Percentiles rank a stretch among this genome's conserved stretches.
phyloP scores from a whole-genome alignment of 495 filamentous ascomycete genomes.

The Parathielavia hyrcaniae region DNA sequence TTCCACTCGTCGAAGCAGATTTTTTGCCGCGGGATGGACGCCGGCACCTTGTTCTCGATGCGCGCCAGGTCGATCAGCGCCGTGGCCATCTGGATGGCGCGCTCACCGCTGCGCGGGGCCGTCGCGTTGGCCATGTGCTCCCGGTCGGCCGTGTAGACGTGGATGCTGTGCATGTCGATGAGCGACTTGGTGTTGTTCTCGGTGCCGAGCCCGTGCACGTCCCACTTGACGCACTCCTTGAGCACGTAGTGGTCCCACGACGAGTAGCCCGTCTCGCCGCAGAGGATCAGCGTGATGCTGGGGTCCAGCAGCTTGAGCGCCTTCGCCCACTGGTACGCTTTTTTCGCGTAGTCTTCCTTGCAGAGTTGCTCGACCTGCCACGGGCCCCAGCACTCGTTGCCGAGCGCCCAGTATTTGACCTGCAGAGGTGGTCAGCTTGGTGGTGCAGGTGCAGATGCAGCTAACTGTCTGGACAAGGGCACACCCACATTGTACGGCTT shows the following conservation, averaged over 20 bases:
- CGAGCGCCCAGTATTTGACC: constrained; percentile 51
- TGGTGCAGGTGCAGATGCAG: neutral
- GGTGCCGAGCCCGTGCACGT: constrained; percentile 8
- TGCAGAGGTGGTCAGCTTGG: neutral
- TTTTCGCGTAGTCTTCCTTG: constrained; percentile 67
- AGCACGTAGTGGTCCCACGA: constrained; percentile 69
- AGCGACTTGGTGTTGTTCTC: constrained; percentile 18
- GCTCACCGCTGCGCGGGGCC: constrained; percentile 61
- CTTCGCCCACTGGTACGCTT: constrained; percentile 74
- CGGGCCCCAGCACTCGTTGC: constrained; percentile 73
- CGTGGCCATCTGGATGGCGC: constrained; percentile 64
- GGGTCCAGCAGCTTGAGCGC: constrained; percentile 71
- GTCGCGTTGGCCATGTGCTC: constrained; percentile 53
- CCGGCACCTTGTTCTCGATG: constrained; percentile 58
- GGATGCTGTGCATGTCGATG: constrained; percentile 63
- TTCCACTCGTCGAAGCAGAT: constrained; percentile 89
- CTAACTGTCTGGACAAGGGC: no score
- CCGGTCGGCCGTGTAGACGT: constrained; percentile 61
- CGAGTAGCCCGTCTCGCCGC: constrained; percentile 60
- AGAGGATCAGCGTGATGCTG: constrained; percentile 58
- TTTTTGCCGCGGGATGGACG: constrained; percentile 50
- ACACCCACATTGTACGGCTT: constrained; percentile 59
- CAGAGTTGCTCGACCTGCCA: constrained; percentile 76
- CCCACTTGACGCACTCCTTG: constrained; percentile 55
- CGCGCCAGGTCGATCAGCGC: constrained; percentile 66